Percentiles rank a stretch among this genome's conserved stretches.
phyloP scores from a whole-genome alignment of 768 basidiomycete species.

The Naganishia vaughanmartiniae region DNA sequence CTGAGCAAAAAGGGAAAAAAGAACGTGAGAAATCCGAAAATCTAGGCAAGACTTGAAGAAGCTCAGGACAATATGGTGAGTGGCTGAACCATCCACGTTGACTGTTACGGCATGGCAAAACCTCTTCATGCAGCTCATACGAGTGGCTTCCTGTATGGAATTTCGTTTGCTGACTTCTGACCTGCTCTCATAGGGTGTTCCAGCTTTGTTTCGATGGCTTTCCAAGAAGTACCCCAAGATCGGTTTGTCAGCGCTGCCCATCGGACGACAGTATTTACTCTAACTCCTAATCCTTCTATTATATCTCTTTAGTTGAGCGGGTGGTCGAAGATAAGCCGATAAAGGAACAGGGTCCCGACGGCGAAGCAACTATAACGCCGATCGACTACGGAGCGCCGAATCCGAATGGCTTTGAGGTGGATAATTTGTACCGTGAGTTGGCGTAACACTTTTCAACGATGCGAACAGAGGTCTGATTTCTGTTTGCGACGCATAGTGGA shows the following conservation, averaged over 20 bases:
- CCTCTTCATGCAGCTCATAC: neutral
- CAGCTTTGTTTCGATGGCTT: slow-evolving; percentile 95
- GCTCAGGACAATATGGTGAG: neutral
- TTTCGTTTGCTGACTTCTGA: neutral
- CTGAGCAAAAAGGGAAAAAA: neutral
- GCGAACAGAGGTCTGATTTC: too few relatives aligned
- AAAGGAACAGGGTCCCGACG: slow-evolving; percentile 61
- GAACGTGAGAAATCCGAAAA: neutral
- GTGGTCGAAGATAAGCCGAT: slow-evolving; percentile 82
- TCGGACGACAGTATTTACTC: neutral
- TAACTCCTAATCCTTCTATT: neutral
- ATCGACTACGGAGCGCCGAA: slow-evolving; percentile 69
- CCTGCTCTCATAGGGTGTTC: slow-evolving; percentile 67
- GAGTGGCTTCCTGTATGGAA: too few relatives aligned
- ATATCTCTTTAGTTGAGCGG: slow-evolving; percentile 34
- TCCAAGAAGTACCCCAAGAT: slow-evolving; percentile 99
- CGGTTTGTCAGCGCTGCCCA: slow-evolving; percentile 57
- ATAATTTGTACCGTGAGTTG: slow-evolving; percentile 72
- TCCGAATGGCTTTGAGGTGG: slow-evolving; percentile 93
- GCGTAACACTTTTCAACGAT: neutral
- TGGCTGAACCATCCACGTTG: neutral
- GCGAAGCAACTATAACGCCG: slow-evolving; percentile 65
- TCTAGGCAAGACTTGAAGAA: neutral
- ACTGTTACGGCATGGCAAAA: neutral
- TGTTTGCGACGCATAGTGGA: slow-evolving; percentile 58